phyloP scores from a whole-genome alignment of 331 rosid genomes.

The Arachis monticola region DNA sequence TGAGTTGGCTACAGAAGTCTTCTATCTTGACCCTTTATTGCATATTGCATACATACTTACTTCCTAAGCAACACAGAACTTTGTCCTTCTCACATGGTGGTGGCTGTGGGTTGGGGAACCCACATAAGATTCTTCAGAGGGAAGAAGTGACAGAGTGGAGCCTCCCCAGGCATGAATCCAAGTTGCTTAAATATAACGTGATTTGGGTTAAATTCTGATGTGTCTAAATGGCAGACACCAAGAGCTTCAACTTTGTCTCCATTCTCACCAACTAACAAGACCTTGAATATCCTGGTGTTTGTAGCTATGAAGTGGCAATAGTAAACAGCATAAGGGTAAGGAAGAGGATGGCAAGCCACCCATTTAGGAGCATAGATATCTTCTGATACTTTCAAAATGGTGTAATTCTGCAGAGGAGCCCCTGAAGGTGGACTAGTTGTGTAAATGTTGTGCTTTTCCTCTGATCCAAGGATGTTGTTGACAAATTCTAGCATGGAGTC shows the following conservation, averaged over 20 bases:
- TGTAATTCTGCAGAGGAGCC: slow-evolving; percentile 49
- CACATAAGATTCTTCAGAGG: slow-evolving; percentile 60
- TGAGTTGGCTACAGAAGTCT: neutral
- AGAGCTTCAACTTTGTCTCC: slow-evolving; percentile 56
- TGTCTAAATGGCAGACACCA: slow-evolving; percentile 66
- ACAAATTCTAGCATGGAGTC: slow-evolving; percentile 62
- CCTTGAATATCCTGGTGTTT: slow-evolving; percentile 58
- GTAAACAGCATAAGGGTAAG: slow-evolving; percentile 58
- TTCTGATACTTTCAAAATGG: slow-evolving; percentile 45
- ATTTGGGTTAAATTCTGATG: slow-evolving; percentile 57
- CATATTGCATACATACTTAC: neutral
- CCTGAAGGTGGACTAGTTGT: slow-evolving; percentile 45
- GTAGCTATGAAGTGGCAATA: slow-evolving; percentile 59
- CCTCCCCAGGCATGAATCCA: slow-evolving; percentile 47
- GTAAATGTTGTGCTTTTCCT: slow-evolving; percentile 30
- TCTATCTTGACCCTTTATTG: slow-evolving; percentile 20
- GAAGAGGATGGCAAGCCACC: slow-evolving; percentile 62
- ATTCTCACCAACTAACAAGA: slow-evolving; percentile 46
- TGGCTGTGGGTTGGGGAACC: slow-evolving; percentile 47
- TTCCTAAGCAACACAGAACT: neutral
- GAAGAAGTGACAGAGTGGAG: slow-evolving; percentile 66
- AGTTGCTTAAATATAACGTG: slow-evolving; percentile 44
- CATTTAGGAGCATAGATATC: slow-evolving; percentile 57
- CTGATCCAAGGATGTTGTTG: slow-evolving; percentile 40
- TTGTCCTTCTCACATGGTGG: slow-evolving; percentile 40